Evolutionary conservation across 768 basidiomycete species (phyloP), one percentile per base, ranked within the genome.

Genomic region (Terana coerulea): DNA sequence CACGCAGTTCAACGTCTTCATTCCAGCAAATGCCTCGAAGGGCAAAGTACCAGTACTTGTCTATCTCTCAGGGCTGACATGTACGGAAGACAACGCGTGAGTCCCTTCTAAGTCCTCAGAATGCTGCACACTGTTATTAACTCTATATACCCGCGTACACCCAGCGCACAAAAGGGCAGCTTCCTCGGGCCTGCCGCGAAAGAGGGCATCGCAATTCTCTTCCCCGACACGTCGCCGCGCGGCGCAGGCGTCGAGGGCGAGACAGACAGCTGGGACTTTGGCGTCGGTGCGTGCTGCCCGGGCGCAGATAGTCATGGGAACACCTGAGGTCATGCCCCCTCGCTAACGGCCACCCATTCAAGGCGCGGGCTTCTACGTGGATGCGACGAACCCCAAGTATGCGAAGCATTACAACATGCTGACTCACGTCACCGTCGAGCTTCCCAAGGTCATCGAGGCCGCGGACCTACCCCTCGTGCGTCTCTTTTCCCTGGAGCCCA

Each of bases 161-260:
- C 2, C 59, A 93, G 91, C 0, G 82, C 95, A 1, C 91, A 95
- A 69, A 98, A 99, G 67, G 95, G 92, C n/a, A 80, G 79, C 10
- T 95, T 98, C 71, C 71, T 98, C 33, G 77, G 82, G n/a, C 81
- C 87, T 34, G 95, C 95, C 1, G 80, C 92, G 4, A 75, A 81
- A 17, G 84, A 95, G 61, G 86, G 88, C 5, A 85, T 99, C 49
- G 95, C 97, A 0, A 72, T 98, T 44, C 80, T 98, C 51, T 92
- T 98, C 67, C 92, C 97, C 2, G 97, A 99, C 64, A 98, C 95
- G 0, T 94, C 91, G 29, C 97, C 97, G 1, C 81, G 97, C 31
- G 94, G 94, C 3, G 94, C 95, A 15, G 87, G 84, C 15, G 76
- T 92, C 52, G 81, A 85, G 44, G 91, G 87, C 40, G 93, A 94